These are phyloP conservation scores for Panicum miliaceum DNA, from an alignment of 176 grass and related monocot species.

Conservation along the genomic window DNA sequence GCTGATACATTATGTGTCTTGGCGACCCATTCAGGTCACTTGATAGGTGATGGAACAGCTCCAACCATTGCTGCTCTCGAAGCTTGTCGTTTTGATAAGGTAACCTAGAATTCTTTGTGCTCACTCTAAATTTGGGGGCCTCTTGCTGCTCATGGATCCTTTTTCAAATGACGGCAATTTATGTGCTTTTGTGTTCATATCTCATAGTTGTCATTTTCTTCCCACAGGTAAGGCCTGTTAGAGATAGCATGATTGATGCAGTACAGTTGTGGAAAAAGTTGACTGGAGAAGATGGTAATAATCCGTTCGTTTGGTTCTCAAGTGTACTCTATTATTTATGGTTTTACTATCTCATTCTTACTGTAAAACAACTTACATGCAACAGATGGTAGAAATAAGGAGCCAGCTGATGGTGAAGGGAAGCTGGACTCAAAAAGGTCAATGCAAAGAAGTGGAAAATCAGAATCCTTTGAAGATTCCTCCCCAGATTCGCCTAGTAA, in stretches of 20 bases:
- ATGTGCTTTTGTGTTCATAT: conserved; percentile 17
- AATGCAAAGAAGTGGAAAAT: conserved; percentile 46
- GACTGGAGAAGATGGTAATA: conserved; percentile 75
- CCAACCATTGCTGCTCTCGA: conserved; percentile 80
- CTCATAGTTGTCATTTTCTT: conserved; percentile 17
- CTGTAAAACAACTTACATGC: conserved; percentile 27
- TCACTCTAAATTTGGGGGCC: neutral
- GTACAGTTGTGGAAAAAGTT: conserved; percentile 88
- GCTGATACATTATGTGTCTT: conserved; percentile 88
- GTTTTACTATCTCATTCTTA: conserved; percentile 17
- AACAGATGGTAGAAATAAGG: conserved; percentile 70
- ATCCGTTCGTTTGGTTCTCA: conserved; percentile 10
- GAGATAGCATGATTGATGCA: conserved; percentile 94
- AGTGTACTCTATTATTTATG: conserved; percentile 1
- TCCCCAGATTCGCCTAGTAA: conserved; percentile 65
- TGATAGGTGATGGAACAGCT: conserved; percentile 74
- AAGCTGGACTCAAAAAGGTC: conserved; percentile 52
- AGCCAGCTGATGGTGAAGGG: conserved; percentile 61
- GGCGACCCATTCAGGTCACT: conserved; percentile 71
- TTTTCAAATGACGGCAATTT: conserved; percentile 27
- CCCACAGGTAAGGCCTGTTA: conserved; percentile 87
- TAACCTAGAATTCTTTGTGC: conserved; percentile 32
- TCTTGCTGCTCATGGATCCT: conserved; percentile 30
- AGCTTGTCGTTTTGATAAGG: conserved; percentile 99
- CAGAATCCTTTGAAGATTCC: conserved; percentile 47